Evolutionary conservation across 2,329 filamentous ascomycete genomes (phyloP), one percentile per base, ranked within the genome.

Genomic region (Gnomoniopsis sp.): DNA sequence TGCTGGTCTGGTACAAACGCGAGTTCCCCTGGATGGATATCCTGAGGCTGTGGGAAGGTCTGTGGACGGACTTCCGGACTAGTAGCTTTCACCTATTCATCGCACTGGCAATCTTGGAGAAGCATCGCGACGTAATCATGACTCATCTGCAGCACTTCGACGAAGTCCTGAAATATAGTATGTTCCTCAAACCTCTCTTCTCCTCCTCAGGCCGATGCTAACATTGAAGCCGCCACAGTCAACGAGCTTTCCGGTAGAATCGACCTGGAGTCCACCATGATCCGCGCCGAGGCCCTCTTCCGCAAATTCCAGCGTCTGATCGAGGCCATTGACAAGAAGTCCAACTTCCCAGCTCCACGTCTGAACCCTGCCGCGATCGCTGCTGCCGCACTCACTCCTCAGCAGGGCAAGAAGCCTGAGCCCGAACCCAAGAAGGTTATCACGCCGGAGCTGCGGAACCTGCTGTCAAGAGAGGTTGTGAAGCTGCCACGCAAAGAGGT

Each of bases 1-100:
- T 99, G 36, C 81, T 99, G 1, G 95, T 99, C 11, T 99, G 95
- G 95, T 99, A 95, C 74, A 99, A 99, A 79, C 88, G 95, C 50
- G 95, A 99, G 74, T 99, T 99, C 67, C 83, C 86, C 65, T 99
- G 93, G 91, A 72, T 82, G 50, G 92, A 98, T 68, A 86, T 96
- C 12, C 77, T 98, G 36, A 84, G 90, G 19, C 77, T 99, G 3
- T 99, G 95, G 95, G 95, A 99, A 73, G 81, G 84, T 0, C 77
- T 98, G 2, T 99, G 96, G 95, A 98, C 95, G 2, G 95, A 99
- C 71, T 95, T 88, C 66, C 75, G 91, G 61, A 93, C 85, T 68
- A 90, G 90, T 66, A 92, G 90, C 70, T 99, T 98, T 75, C 95
- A 98, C 70, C 79, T 99, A 15, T 99, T 99, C 70, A 82, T 99